Conservation (phyloP, 768 basidiomycete genomes). For the Tulasnella sp. region DNA sequence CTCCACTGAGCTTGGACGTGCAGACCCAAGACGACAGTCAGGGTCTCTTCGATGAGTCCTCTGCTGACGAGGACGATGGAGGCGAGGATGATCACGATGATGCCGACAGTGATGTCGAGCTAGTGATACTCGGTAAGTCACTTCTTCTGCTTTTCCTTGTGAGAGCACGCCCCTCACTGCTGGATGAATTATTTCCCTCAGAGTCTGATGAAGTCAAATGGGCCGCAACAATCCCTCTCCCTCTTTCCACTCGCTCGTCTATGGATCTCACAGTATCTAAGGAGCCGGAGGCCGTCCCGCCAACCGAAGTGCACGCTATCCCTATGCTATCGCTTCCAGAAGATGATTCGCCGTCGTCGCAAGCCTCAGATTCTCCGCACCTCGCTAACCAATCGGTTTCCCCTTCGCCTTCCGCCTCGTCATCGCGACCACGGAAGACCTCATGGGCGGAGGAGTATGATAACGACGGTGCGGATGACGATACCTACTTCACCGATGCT, state of each 20-base stretch:
- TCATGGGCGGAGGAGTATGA: no score
- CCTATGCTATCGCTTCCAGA: no score
- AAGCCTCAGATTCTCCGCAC: no score
- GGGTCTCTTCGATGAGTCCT: neutral
- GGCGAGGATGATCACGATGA: neutral
- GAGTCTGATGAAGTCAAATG: constrained; percentile 1
- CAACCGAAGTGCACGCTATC: no score
- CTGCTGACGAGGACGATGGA: neutral
- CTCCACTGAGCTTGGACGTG: neutral
- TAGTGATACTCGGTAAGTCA: neutral
- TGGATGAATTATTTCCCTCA: neutral
- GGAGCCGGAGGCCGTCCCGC: neutral
- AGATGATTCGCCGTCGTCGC: no score
- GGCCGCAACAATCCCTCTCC: neutral
- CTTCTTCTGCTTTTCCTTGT: neutral
- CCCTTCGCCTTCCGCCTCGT: no score
- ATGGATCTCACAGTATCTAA: neutral
- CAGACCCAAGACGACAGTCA: no score
- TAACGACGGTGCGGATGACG: no score
- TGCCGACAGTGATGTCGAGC: neutral
- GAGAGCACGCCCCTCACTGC: neutral
- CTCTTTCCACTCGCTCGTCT: neutral
- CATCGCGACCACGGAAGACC: no score
- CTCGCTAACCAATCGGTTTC: no score
- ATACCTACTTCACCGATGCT: no score